These are phyloP conservation scores for Aspergillus niger DNA, from an alignment of 2,329 filamentous ascomycete genomes.

Conservation along the genomic window DNA sequence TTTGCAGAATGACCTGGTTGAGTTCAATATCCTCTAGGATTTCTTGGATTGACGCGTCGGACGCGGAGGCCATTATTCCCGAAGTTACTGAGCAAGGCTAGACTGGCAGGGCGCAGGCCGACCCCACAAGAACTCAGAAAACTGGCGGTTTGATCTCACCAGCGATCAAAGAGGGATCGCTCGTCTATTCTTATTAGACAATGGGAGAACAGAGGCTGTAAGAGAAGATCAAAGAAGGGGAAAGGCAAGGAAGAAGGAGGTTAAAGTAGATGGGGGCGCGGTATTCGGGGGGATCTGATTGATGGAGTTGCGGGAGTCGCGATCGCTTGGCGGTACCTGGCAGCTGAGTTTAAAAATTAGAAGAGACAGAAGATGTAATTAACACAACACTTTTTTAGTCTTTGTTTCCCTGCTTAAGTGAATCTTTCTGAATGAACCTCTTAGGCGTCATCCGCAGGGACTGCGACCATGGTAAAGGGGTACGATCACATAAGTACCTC, in stretches of 20 bases:
- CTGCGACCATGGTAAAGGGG: no score
- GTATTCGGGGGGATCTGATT: not conserved
- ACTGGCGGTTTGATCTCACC: not conserved
- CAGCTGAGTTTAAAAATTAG: not conserved
- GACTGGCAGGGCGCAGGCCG: not conserved
- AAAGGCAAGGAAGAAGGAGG: not conserved
- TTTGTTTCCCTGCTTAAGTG: no score
- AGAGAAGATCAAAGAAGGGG: not conserved
- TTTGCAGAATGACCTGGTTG: slow-evolving; percentile 34
- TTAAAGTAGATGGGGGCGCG: not conserved
- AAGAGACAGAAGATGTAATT: no score
- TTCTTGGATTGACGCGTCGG: slow-evolving; percentile 26
- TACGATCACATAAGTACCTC: no score
- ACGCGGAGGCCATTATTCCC: slow-evolving; percentile 16
- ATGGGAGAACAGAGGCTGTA: not conserved
- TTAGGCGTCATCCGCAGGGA: no score
- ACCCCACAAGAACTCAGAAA: not conserved
- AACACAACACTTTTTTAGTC: no score
- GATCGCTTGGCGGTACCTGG: not conserved
- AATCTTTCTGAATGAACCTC: no score
- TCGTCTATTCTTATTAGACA: not conserved
- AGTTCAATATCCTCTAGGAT: slow-evolving; percentile 37
- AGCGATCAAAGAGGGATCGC: not conserved
- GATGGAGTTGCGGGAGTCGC: not conserved
- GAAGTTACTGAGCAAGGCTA: not conserved